phyloP scores from a whole-genome alignment of 345 rosid genomes.

The Eutrema heterophyllum region DNA sequence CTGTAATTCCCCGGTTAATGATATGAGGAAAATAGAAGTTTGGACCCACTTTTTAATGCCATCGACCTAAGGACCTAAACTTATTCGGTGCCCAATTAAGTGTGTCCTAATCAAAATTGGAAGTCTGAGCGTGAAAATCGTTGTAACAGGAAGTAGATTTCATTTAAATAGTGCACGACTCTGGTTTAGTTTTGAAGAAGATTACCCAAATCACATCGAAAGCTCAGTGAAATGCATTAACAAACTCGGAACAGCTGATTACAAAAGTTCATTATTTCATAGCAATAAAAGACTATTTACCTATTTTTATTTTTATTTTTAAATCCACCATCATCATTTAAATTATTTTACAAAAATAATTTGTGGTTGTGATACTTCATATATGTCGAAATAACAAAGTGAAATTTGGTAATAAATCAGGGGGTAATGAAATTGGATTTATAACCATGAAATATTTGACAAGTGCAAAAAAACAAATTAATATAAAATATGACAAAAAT shows the following conservation, averaged over 20 bases:
- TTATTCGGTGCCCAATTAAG: not conserved
- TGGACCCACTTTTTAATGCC: not conserved
- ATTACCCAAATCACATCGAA: not conserved
- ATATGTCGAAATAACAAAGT: not conserved
- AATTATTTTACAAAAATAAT: too few species aligned
- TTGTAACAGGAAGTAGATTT: slow-evolving; percentile 12
- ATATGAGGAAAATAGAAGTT: not conserved
- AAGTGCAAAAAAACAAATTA: not conserved
- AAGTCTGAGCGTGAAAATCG: not conserved
- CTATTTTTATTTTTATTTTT: too few species aligned
- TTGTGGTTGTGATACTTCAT: not conserved
- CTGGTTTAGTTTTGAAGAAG: slow-evolving; percentile 4
- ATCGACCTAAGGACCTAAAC: not conserved
- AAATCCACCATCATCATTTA: not conserved
- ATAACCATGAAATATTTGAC: not conserved
- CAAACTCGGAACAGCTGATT: not conserved
- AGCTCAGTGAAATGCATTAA: not conserved
- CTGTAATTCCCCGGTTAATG: not conserved
- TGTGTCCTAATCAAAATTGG: not conserved
- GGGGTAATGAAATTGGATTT: not conserved
- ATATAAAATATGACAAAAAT: not conserved
- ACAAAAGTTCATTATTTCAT: not conserved
- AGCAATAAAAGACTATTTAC: too few species aligned
- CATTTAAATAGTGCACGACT: not conserved
- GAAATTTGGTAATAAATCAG: not conserved